Conservation (phyloP, 129 eudicot genomes). For the Pulicaria dysenterica region DNA sequence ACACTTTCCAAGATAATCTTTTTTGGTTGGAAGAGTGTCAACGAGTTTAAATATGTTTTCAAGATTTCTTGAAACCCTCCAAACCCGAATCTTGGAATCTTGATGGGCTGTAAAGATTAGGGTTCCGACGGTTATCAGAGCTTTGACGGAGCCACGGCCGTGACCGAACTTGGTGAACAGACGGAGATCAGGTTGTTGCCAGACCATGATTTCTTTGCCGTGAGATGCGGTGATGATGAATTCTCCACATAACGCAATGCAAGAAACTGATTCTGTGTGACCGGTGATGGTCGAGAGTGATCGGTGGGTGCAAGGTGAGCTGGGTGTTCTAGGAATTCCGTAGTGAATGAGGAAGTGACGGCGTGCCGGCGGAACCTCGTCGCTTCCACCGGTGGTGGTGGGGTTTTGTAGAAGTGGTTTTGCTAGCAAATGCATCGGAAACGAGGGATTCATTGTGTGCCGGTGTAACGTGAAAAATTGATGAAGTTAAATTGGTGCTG, state of each 20-base stretch:
- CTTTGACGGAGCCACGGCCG: slow-evolving; percentile 82
- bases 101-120: slow-evolving; percentile 85
- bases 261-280: slow-evolving; percentile 76
- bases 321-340: slow-evolving; percentile 32
- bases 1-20: slow-evolving; percentile 70
- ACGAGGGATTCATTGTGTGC: slow-evolving; percentile 28
- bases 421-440: neutral
- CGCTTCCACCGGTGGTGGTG: slow-evolving; percentile 30
- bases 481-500: slow-evolving; percentile 4
- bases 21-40: slow-evolving; percentile 73
- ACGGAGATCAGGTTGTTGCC: slow-evolving; percentile 90
- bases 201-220: slow-evolving; percentile 77
- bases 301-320: slow-evolving; percentile 35
- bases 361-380: slow-evolving; percentile 33
- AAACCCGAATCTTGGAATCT: slow-evolving; percentile 79
- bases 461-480: slow-evolving; percentile 10
- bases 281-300: slow-evolving; percentile 61
- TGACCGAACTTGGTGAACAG: slow-evolving; percentile 63
- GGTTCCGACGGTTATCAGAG: slow-evolving; percentile 58
- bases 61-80: slow-evolving; percentile 71
- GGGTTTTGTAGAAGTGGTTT: neutral
- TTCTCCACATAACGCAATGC: slow-evolving; percentile 81
- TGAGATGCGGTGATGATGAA: slow-evolving; percentile 78
- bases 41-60: slow-evolving; percentile 67
- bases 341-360: slow-evolving; percentile 12